phyloP scores from a whole-genome alignment of 192 early-diverging fungal genomes.

The Backusella luteola region DNA sequence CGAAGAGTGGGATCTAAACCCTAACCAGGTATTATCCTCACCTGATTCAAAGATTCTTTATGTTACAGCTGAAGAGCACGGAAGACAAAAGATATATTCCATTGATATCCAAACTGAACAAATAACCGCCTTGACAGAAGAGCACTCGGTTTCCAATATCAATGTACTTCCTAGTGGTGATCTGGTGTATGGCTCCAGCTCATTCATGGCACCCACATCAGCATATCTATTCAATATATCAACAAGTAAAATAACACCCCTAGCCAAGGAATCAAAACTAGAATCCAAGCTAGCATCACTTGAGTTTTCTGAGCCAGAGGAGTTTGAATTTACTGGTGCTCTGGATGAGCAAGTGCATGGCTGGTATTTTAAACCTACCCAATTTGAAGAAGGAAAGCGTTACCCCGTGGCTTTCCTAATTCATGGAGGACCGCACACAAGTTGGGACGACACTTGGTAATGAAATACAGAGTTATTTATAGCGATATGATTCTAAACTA shows the following conservation, averaged over 20 bases:
- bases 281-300: constrained; percentile 47
- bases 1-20: constrained; percentile 60
- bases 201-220: constrained; percentile 41
- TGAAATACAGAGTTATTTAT: neutral
- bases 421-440: constrained; percentile 80
- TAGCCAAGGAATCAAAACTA: constrained; percentile 35
- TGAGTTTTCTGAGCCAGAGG: constrained; percentile 51
- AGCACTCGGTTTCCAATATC: constrained; percentile 48
- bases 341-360: constrained; percentile 52
- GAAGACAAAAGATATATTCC: constrained; percentile 60
- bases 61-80: constrained; percentile 66
- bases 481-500: neutral
- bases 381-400: constrained; percentile 48
- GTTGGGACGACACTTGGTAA: constrained; percentile 58
- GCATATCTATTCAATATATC: constrained; percentile 17
- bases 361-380: constrained; percentile 63
- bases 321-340: constrained; percentile 70
- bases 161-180: constrained; percentile 37
- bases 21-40: constrained; percentile 56
- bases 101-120: constrained; percentile 52
- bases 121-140: constrained; percentile 44
- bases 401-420: constrained; percentile 78
- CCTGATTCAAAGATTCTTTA: constrained; percentile 49
- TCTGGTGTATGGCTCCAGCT: constrained; percentile 43
- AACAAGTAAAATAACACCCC: neutral